Conservation (phyloP, 2,329 filamentous ascomycete genomes). For the Pseudocercospora vitis region DNA sequence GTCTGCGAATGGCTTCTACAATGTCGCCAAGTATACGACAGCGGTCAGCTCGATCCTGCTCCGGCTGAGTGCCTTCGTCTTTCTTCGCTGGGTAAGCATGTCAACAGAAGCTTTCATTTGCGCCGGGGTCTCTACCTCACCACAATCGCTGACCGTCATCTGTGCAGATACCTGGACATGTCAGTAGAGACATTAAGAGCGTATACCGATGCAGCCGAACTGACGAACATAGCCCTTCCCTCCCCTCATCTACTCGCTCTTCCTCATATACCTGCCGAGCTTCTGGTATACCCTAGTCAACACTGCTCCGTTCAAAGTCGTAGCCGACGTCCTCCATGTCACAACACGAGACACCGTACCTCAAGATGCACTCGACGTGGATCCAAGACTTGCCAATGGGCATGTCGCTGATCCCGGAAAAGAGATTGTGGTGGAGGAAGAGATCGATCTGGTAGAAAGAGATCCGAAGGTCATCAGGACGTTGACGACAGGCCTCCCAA, state of each 20-base stretch:
- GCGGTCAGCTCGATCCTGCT: slow-evolving; percentile 31
- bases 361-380: slow-evolving; percentile 24
- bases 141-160: slow-evolving; percentile 15
- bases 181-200: slow-evolving; percentile 24
- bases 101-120: slow-evolving; percentile 15
- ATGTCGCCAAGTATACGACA: slow-evolving; percentile 23
- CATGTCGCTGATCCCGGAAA: slow-evolving; percentile 45
- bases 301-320: slow-evolving; percentile 35
- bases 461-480: slow-evolving; percentile 61
- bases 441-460: slow-evolving; percentile 59
- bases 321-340: slow-evolving; percentile 39
- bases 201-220: slow-evolving; percentile 19
- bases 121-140: slow-evolving; percentile 20
- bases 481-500: slow-evolving; percentile 74
- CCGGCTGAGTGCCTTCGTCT: slow-evolving; percentile 36
- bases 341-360: slow-evolving; percentile 45
- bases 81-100: slow-evolving; percentile 39
- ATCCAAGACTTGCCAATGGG: slow-evolving; percentile 31
- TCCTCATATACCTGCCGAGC: slow-evolving; percentile 49
- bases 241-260: slow-evolving; percentile 39
- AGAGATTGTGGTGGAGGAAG: slow-evolving; percentile 63
- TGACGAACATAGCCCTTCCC: slow-evolving; percentile 35
- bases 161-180: slow-evolving; percentile 40
- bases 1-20: slow-evolving; percentile 6
- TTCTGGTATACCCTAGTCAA: slow-evolving; percentile 36